Evolutionary conservation across 1,139 yeast species (phyloP), one percentile per base, ranked within the genome.

Genomic region (Hansenula sp.): DNA sequence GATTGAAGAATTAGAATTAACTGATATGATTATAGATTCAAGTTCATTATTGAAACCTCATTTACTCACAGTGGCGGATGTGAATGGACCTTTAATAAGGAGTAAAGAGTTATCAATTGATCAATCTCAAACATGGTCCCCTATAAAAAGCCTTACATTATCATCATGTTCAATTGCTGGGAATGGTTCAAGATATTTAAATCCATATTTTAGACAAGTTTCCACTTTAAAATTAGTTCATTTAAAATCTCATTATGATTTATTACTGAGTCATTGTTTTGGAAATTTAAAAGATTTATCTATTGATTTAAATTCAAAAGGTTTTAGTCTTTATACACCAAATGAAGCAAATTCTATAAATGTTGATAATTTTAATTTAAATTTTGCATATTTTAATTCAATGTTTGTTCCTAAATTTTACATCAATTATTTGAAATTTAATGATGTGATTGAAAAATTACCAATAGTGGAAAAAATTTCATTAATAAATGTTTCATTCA

Each of bases 231-330:
- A 63, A 38, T 56, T 79, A 27, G 44, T 59, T 12, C 60, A 67
- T 29, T 57, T 77, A 13, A 56, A 58, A 21, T 64, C 72, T 16
- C 68, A 67, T 22, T 64, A 58, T 25, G 82, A 76, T 47, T 60
- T 79, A 34, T 66, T 80, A 3, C 51, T 75, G 28, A 73, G 75
- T 35, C 79, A 74, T 51, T 71, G 67, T 43, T 65, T 78, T 39
- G 53, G 59, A 1, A 53, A 61, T 5, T 51, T 78, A 31, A 56
- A 51, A 17, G 54, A 58, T 17, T 35, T 66, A 13, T 54, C 66
- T 4, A 56, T 79, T 19, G 83, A 78, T 48, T 54, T 78, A 37
- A 63, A 64, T 40, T 76, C 82, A 17, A 60, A 59, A 25, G 66
- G 77, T 9, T 78, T 79, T 45, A 71, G 56, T 32, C 33, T 52